phyloP scores from a whole-genome alignment of 495 filamentous ascomycete genomes.

The Aspergillus sparsus region DNA sequence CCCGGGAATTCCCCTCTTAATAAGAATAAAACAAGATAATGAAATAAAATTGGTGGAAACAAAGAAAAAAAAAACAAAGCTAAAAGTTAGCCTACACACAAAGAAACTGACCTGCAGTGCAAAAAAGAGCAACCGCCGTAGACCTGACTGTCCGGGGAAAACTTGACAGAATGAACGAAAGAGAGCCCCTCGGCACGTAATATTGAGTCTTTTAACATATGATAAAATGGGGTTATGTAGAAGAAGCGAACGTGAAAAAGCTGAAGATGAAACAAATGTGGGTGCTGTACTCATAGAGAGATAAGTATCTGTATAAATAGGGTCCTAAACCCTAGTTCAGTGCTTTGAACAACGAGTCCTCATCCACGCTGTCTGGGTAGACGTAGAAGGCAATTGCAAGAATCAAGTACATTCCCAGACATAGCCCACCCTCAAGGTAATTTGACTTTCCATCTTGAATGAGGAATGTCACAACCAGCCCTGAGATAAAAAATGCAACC shows the following conservation, averaged over 20 bases:
- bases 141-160: background rate
- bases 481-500: constrained; percentile 86
- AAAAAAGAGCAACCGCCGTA: constrained; percentile 11
- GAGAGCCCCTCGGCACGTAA: background rate
- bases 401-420: constrained; percentile 77
- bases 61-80: background rate
- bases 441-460: constrained; percentile 95
- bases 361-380: constrained; percentile 65
- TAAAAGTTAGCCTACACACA: constrained; percentile 1
- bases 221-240: background rate
- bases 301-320: background rate
- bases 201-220: too few species aligned
- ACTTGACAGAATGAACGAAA: background rate
- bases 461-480: constrained; percentile 88
- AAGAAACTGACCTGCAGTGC: constrained; percentile 24
- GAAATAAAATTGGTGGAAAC: constrained; percentile 1
- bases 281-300: background rate
- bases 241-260: constrained; percentile 2
- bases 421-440: constrained; percentile 92
- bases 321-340: constrained; percentile 2
- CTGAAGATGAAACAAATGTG: too few species aligned
- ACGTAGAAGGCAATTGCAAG: constrained; percentile 89
- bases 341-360: constrained; percentile 23
- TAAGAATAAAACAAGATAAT: constrained; percentile 8
- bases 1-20: background rate